A percentile compares a stretch with the other conserved stretches of the same genome.
Conservation (phyloP, 2,329 filamentous ascomycete species). For the Hymenoscyphus salicellus region DNA sequence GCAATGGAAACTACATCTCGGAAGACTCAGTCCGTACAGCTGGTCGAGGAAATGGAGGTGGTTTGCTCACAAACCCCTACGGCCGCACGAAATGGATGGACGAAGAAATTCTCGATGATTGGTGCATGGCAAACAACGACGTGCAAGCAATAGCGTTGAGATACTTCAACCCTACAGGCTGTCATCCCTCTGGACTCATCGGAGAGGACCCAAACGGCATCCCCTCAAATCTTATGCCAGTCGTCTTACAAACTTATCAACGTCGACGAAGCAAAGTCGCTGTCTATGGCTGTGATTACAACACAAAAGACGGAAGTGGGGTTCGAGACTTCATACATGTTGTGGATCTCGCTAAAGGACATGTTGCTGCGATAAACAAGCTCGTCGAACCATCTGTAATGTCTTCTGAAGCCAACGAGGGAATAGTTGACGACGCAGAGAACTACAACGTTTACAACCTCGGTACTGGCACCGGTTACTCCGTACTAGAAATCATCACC, state of each 20-base stretch:
- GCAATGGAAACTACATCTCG: constrained; percentile 47
- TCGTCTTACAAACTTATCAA: constrained; percentile 58
- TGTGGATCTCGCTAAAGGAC: constrained; percentile 58
- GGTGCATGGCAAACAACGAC: constrained; percentile 55
- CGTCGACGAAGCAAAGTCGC: constrained; percentile 51
- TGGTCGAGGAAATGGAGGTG: not conserved
- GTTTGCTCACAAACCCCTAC: constrained; percentile 60
- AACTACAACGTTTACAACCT: constrained; percentile 45
- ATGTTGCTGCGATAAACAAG: constrained; percentile 53
- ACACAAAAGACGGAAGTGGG: constrained; percentile 61
- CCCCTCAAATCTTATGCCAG: constrained; percentile 62
- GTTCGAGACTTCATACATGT: constrained; percentile 67
- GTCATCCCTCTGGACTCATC: constrained; percentile 58
- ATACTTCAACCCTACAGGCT: constrained; percentile 66
- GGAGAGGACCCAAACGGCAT: constrained; percentile 60
- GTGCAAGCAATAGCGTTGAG: constrained; percentile 61
- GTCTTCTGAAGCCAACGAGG: constrained; percentile 28
- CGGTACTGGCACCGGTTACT: constrained; percentile 44
- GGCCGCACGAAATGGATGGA: constrained; percentile 65
- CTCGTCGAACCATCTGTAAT: not conserved
- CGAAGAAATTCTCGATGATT: constrained; percentile 61
- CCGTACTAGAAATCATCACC: constrained; percentile 42
- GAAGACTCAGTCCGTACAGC: constrained; percentile 44
- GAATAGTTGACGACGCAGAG: constrained; percentile 35
- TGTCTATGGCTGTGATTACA: constrained; percentile 62